Evolutionary conservation across 1,284 basidiomycete species (phyloP), one percentile per base, ranked within the genome.

Genomic region (Tremellales sp.): DNA sequence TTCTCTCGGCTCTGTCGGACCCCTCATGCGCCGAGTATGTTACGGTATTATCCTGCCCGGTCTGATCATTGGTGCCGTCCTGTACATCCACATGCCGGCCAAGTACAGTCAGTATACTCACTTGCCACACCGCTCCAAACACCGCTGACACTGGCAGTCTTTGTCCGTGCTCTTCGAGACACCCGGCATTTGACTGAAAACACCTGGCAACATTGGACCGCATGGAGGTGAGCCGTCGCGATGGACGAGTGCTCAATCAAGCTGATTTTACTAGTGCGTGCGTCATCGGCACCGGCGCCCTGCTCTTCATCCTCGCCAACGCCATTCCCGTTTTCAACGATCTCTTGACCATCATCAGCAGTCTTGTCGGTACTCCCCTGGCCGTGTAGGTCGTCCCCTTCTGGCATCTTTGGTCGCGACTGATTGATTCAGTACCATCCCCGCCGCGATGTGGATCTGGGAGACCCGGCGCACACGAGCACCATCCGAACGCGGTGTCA

Each of bases 141-240:
- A 47, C n/a, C n/a, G n/a, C n/a, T n/a, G n/a, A n/a, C n/a, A n/a
- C n/a, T n/a, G n/a, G n/a, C 48, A 40, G 48, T 60, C 43, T 60
- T 58, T 36, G 56, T 60, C 22, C 51, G 56, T n/a, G 21, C 56
- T 3, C 45, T 58, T 1, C 54, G 52, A 17, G 75, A 77, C 21
- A 22, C 80, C 5, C 66, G 67, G 13, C 83, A 84, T 61, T 61
- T 85, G 48, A 78, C 82, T 54, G 74, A 72, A 11, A 79, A 83
- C 56, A 82, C 81, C 0, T 15, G 75, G 11, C 69, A 78, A 2
- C 82, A 83, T 40, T 84, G 83, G 82, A 56, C 66, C 17, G 70
- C 75, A 2, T 85, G 83, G 83, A 67, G 46, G 19, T 25, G 42
- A 31, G 29, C 15, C 29, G 29, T 8, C 10, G n/a, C n/a, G n/a